Conservation (phyloP, 208 protist species). For the Leishmania martiniquensis region DNA sequence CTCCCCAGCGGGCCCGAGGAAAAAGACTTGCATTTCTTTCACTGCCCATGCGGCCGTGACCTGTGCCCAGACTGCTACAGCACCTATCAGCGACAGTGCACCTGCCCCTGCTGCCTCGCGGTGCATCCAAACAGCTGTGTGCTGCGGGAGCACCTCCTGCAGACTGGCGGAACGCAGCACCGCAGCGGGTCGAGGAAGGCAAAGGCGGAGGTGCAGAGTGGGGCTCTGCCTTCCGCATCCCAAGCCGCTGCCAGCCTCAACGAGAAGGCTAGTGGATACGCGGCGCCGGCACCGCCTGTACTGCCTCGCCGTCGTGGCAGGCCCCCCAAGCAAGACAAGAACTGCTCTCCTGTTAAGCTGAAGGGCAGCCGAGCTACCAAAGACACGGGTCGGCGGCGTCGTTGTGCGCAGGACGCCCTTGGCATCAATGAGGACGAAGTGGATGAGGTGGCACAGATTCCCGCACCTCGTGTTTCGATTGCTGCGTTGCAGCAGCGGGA, state of each 20-base stretch:
- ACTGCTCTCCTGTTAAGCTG: background rate
- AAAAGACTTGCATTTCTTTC: slow-evolving; percentile 72
- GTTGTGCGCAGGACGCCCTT: background rate
- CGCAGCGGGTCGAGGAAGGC: slow-evolving; percentile 1
- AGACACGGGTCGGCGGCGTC: slow-evolving; percentile 5
- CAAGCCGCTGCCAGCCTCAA: background rate
- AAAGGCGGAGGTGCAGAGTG: background rate
- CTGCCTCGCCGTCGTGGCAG: slow-evolving; percentile 11
- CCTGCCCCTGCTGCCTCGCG: slow-evolving; percentile 61
- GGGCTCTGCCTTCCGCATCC: background rate
- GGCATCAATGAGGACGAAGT: slow-evolving; percentile 9
- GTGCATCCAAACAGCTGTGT: slow-evolving; percentile 67
- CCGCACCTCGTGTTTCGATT: slow-evolving; percentile 36
- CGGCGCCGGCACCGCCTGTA: background rate
- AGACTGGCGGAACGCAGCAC: slow-evolving; percentile 23
- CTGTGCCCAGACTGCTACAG: slow-evolving; percentile 81
- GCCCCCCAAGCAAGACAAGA: slow-evolving; percentile 12
- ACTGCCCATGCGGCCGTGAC: slow-evolving; percentile 87
- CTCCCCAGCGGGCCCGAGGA: slow-evolving; percentile 40
- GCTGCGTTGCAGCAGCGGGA: slow-evolving; percentile 45
- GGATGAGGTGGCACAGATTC: slow-evolving; percentile 23
- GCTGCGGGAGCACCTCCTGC: slow-evolving; percentile 57
- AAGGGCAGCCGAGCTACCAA: slow-evolving; percentile 4
- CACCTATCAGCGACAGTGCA: slow-evolving; percentile 62
- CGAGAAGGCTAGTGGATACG: background rate